Conservation (phyloP, 805 yeast genomes). For the Alloascoidea africana region DNA sequence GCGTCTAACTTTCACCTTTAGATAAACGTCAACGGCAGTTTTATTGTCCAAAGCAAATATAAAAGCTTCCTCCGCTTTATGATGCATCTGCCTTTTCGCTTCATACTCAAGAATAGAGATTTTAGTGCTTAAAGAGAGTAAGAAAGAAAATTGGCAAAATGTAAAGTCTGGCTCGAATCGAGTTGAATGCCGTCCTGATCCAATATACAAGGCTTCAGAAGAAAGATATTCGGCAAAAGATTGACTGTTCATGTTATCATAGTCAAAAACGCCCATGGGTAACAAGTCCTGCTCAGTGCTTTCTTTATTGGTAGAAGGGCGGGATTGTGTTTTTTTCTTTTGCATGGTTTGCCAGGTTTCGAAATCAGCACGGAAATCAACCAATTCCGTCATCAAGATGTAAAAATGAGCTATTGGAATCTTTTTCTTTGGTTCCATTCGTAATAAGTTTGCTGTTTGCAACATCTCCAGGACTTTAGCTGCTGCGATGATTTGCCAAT, state of each 20-base stretch:
- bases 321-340: not conserved
- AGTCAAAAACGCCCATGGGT: slow-evolving; percentile 2
- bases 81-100: slow-evolving; percentile 66
- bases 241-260: slow-evolving; percentile 10
- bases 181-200: slow-evolving; percentile 1
- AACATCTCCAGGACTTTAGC: slow-evolving; percentile 41
- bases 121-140: slow-evolving; percentile 71
- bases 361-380: slow-evolving; percentile 65
- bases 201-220: not conserved
- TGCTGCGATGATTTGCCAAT: slow-evolving; percentile 71
- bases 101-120: slow-evolving; percentile 71
- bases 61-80: slow-evolving; percentile 82
- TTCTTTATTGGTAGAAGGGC: not conserved
- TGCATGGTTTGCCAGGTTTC: slow-evolving; percentile 53
- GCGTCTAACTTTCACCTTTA: slow-evolving; percentile 57
- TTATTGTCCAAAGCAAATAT: slow-evolving; percentile 54
- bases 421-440: slow-evolving; percentile 16
- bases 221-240: slow-evolving; percentile 5
- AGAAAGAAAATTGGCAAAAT: slow-evolving; percentile 75
- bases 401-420: slow-evolving; percentile 38
- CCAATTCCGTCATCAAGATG: slow-evolving; percentile 68
- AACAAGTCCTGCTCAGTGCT: slow-evolving; percentile 1
- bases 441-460: slow-evolving; percentile 31
- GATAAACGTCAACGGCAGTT: slow-evolving; percentile 47
- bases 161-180: slow-evolving; percentile 22